A percentile compares a stretch with the other conserved stretches of the same genome.
Evolutionary conservation across 768 basidiomycete species (phyloP).

Genomic region (Peribolospora baueri): DNA sequence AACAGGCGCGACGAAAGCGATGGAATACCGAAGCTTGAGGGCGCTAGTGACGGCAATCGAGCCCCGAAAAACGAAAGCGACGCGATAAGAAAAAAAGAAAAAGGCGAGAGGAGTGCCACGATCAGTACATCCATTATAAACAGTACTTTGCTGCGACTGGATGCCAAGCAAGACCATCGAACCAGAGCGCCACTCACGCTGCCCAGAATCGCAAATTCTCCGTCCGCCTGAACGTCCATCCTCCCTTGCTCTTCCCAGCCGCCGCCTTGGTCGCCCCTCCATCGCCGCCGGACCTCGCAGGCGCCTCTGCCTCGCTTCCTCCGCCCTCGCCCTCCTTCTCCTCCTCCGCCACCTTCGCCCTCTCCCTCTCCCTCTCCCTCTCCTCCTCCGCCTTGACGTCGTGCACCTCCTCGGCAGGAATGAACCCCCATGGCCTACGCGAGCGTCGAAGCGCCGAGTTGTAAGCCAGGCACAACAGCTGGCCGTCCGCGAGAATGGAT

Average conservation of each 20-base stretch:
- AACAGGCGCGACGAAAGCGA: constrained; percentile 39
- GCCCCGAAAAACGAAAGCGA: not conserved
- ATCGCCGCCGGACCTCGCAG: not conserved
- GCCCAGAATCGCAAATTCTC: constrained; percentile 66
- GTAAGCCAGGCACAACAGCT: constrained; percentile 54
- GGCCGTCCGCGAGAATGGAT: constrained; percentile 37
- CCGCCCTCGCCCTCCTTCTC: constrained; percentile 13
- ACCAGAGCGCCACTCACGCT: constrained; percentile 31
- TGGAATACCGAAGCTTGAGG: constrained; percentile 52
- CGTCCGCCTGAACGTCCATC: constrained; percentile 61
- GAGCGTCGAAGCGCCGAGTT: constrained; percentile 47
- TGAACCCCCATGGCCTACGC: constrained; percentile 67
- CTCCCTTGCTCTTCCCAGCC: constrained; percentile 25
- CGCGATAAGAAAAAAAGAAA: not conserved
- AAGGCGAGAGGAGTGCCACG: not conserved
- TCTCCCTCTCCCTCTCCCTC: not conserved
- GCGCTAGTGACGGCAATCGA: constrained; percentile 25
- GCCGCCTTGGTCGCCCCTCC: constrained; percentile 15
- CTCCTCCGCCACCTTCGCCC: constrained; percentile 21
- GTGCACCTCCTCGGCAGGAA: constrained; percentile 50
- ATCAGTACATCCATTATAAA: not conserved
- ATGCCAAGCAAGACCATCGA: too few relatives aligned
- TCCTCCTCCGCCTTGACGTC: constrained; percentile 44
- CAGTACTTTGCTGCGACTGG: too few relatives aligned
- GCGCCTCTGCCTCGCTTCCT: not conserved